phyloP scores from a whole-genome alignment of 768 basidiomycete genomes.

The Trametes maxima region DNA sequence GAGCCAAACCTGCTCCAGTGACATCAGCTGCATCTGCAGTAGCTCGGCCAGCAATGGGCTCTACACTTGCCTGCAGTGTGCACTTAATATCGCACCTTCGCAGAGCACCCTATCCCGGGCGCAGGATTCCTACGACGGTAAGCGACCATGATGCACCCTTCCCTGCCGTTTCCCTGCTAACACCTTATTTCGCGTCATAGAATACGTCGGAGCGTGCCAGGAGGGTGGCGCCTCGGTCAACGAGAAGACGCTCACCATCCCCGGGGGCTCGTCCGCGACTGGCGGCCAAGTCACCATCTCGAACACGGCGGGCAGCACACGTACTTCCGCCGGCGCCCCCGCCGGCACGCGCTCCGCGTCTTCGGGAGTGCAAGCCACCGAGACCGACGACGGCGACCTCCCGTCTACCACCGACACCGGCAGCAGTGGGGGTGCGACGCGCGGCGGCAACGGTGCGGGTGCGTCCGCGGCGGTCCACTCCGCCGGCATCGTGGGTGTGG shows the following conservation, averaged over 20 bases:
- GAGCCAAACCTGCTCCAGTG: constrained; percentile 12
- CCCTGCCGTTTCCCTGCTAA: not conserved
- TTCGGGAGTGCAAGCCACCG: not conserved
- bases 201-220: not conserved
- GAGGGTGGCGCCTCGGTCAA: not conserved
- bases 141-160: not conserved
- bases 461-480: not conserved
- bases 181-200: not conserved
- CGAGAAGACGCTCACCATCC: constrained; percentile 6
- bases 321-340: not conserved
- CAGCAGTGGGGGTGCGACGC: not conserved
- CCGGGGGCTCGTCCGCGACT: not conserved
- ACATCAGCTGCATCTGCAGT: constrained; percentile 20
- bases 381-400: not conserved
- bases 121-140: constrained; percentile 12
- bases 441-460: not conserved
- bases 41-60: constrained; percentile 5
- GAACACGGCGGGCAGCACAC: not conserved
- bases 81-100: constrained; percentile 13
- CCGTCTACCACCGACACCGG: not conserved
- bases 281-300: not conserved
- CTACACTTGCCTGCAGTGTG: constrained; percentile 22
- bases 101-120: not conserved
- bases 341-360: not conserved
- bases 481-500: not conserved